phyloP scores from a whole-genome alignment of 2,329 filamentous ascomycete genomes.

The Aspergillus novofumigatus region DNA sequence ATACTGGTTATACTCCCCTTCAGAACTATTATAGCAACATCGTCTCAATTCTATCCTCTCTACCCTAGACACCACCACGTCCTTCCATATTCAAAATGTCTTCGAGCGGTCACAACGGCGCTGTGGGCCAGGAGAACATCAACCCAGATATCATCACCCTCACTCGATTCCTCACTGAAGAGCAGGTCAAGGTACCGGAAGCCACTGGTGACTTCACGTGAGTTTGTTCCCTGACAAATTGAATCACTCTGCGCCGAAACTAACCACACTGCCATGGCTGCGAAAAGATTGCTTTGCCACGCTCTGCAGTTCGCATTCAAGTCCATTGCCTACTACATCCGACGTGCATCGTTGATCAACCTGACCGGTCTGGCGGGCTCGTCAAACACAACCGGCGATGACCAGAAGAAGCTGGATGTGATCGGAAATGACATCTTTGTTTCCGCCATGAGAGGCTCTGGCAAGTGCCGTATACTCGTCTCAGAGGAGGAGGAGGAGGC shows the following conservation, averaged over 20 bases:
- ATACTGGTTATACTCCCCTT: conserved; percentile 2
- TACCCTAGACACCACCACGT: conserved; percentile 1
- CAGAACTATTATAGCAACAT: not conserved
- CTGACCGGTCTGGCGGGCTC: conserved; percentile 91
- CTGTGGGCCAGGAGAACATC: conserved; percentile 66
- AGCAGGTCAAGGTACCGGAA: conserved; percentile 88
- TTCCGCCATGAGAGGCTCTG: conserved; percentile 86
- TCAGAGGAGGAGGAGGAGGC: conserved; percentile 95
- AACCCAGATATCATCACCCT: conserved; percentile 96
- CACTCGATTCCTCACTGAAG: conserved; percentile 92
- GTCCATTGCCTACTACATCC: conserved; percentile 98
- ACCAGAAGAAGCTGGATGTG: conserved; percentile 99
- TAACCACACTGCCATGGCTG: not conserved
- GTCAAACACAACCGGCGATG: conserved; percentile 91
- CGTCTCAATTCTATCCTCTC: not conserved
- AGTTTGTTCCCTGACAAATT: conserved; percentile 29
- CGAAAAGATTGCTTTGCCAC: conserved; percentile 79
- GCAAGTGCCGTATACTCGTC: conserved; percentile 86
- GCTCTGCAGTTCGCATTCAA: conserved; percentile 99
- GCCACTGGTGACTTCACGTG: conserved; percentile 99
- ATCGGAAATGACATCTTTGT: conserved; percentile 99
- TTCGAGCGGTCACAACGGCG: conserved; percentile 39
- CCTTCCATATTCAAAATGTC: conserved; percentile 29
- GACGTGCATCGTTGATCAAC: conserved; percentile 90
- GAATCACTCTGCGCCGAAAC: not conserved